phyloP scores from a whole-genome alignment of 768 basidiomycete genomes.

The Lentinula sp. region DNA sequence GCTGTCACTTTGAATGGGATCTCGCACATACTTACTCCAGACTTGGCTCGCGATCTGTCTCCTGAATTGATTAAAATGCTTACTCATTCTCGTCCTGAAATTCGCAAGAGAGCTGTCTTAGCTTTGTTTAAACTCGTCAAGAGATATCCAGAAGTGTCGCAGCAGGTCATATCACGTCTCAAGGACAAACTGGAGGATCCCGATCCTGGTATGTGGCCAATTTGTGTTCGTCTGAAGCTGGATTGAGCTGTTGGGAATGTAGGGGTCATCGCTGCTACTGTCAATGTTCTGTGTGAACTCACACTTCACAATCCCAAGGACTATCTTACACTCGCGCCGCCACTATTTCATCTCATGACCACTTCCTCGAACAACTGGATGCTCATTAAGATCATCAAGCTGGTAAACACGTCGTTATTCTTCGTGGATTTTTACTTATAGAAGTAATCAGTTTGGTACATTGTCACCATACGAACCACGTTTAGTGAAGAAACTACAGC shows the following conservation, averaged over 20 bases:
- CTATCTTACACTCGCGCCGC: conserved; percentile 84
- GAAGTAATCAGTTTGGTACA: conserved; percentile 73
- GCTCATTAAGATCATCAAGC: conserved; percentile 97
- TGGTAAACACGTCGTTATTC: conserved; percentile 40
- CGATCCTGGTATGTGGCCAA: conserved; percentile 49
- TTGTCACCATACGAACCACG: conserved; percentile 90
- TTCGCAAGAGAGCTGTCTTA: conserved; percentile 87
- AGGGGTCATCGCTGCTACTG: conserved; percentile 92
- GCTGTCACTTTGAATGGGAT: conserved; percentile 78
- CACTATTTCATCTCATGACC: conserved; percentile 87
- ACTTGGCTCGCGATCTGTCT: conserved; percentile 87
- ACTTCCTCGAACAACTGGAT: conserved; percentile 99
- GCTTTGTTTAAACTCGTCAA: conserved; percentile 74
- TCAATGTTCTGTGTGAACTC: conserved; percentile 93
- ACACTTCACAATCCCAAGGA: conserved; percentile 73
- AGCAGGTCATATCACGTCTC: conserved; percentile 59
- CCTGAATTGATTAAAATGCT: conserved; percentile 82
- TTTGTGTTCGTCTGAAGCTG: not conserved
- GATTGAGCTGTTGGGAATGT: not conserved
- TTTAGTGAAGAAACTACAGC: conserved; percentile 88
- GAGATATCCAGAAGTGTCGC: conserved; percentile 76
- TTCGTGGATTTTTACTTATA: conserved; percentile 3
- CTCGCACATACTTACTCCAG: conserved; percentile 76
- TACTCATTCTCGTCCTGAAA: conserved; percentile 81
- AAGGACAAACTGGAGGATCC: conserved; percentile 78